Base-by-base conservation (phyloP, 306 rosid species). In the Medicago truncatula region DNA sequence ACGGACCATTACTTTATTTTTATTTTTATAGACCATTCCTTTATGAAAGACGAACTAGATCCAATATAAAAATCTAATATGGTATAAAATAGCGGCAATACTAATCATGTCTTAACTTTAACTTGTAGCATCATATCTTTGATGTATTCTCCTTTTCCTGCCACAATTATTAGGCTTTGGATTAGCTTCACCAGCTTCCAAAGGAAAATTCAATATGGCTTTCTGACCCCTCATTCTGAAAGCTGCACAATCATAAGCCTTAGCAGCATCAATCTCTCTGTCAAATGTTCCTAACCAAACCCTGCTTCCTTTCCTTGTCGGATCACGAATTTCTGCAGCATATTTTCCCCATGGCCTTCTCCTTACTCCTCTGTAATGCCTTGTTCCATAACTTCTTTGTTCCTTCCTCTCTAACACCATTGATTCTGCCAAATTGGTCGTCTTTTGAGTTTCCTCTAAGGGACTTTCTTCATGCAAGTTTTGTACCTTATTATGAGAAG, bases 211-310 rank as follows among this genome's bases (percentile, higher is more conserved):
- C 75, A 92, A 63, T 2, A 88, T 84, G 2, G 97, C 96, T 68
- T 89, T 92, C 49, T 84, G 82, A 8, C 97, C 97, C 44, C 97
- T 89, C 83, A 92, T 80, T 83, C 83, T 85, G 83, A 92, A 92
- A 7, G 97, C 97, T 34, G 93, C 93, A 62, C 76, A 81, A 52
- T 92, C 96, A 57, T 90, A 92, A 20, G 97, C 97, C 78, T 82
- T 92, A 0, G 96, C 96, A 43, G 97, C 97, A 38, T 88, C 96
- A 12, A 87, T 76, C 41, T 83, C 92, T 12, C 78, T 80, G 36
- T 90, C 88, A 76, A 84, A 92, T 11, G 97, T 92, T n/a, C 97
- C 97, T 40, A 92, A 84, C 96, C 97, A 92, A 63, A 90, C 89
- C 50, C 97, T 86, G 31, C 73, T 83, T 7, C 98, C 98, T 57